These are phyloP conservation scores for Sclerotinia subarctica DNA, from an alignment of 2,329 filamentous ascomycete genomes.

Conservation along the genomic window DNA sequence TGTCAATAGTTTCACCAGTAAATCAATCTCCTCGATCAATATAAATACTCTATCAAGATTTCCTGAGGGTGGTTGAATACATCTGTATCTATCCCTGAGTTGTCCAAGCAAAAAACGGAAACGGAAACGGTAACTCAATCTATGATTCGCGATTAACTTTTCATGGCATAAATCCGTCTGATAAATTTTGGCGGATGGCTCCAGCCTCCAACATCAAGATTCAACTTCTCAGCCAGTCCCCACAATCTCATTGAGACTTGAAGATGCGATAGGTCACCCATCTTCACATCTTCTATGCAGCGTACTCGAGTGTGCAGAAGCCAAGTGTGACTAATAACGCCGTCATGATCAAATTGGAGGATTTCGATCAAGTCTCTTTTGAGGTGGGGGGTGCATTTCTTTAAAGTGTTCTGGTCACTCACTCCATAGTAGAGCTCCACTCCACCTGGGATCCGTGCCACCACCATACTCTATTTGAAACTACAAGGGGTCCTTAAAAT, in stretches of 20 bases:
- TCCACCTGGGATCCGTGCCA: conserved; percentile 1
- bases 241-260: neutral
- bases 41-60: neutral
- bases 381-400: neutral
- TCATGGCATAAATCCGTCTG: neutral
- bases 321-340: neutral
- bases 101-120: neutral
- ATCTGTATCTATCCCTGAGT: neutral
- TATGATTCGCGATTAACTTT: neutral
- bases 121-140: neutral
- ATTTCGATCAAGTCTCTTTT: neutral
- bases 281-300: neutral
- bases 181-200: neutral
- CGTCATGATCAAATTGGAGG: neutral
- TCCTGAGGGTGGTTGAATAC: neutral
- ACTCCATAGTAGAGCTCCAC: neutral
- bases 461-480: conserved; percentile 27
- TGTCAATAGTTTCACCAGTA: neutral
- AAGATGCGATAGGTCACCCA: neutral
- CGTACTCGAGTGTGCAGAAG: neutral
- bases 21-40: neutral
- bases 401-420: neutral
- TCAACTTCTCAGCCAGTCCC: neutral
- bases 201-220: neutral
- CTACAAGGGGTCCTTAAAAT: conserved; percentile 20